Evolutionary conservation across 108 stramenopile genomes (phyloP), one percentile per base, ranked within the genome.

Genomic region (Cyclostephanos tholiformis): DNA sequence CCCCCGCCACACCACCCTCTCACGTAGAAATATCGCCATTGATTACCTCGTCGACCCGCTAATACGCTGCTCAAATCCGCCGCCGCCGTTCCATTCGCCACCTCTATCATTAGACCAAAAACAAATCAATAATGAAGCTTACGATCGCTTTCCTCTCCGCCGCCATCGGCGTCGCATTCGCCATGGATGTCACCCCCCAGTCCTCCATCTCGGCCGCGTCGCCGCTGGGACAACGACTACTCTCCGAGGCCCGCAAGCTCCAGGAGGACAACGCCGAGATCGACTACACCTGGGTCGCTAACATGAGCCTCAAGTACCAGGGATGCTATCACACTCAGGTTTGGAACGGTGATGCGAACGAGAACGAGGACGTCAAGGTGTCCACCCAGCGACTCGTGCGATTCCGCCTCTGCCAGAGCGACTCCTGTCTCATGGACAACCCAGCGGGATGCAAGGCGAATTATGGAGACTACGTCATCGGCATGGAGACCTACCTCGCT

Each of bases 391-490:
- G 89, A 11, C 76, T 94, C 53, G 85, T 88, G 26, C 89, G 91
- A 6, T 94, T 94, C 84, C 91, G 93, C 53, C 84, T 94, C 17
- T 94, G 93, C 49, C 93, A 89, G 22, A 61, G 80, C 19, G 49
- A 68, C 63, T 52, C 74, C 0, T 94, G 93, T 77, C 71, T 86
- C 56, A 62, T 61, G 38, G 36, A 50, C 20, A 80, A 80, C 63
- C 80, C 86, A n/a, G 77, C 63, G 46, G 93, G 93, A 11, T 94
- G 93, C 82, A 41, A 20, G 8, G 56, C 67, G 9, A 71, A 67
- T 53, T 94, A 89, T 76, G 91, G 91, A 22, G 93, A 94, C 77
- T 94, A 94, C 82, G 79, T 94, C 69, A 78, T 94, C 43, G 89
- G 89, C 77, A 90, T 94, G 91, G 80, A 89, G 67, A 85, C 82